Conservation (phyloP, 1,139 yeast species). For the Taphrina wiesneri region DNA sequence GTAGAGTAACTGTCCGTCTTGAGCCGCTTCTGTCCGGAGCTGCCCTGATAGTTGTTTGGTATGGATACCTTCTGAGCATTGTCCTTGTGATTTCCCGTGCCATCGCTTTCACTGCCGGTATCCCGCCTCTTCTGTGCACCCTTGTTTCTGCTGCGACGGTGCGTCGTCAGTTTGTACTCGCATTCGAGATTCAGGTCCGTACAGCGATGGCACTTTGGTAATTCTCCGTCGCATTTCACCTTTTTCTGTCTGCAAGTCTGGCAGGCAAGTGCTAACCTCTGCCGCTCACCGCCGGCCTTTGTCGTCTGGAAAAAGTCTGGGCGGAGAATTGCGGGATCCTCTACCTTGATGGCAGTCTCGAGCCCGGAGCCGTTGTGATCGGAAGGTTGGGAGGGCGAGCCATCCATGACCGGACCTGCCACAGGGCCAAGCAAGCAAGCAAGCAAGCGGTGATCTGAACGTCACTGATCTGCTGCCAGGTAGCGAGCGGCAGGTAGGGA, state of each 20-base stretch:
- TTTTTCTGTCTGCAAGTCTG: conserved; percentile 34
- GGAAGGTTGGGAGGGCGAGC: neutral
- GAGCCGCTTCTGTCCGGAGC: neutral
- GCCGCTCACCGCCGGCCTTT: conserved; percentile 36
- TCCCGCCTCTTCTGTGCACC: neutral
- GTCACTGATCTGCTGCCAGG: neutral
- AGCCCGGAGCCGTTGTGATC: neutral
- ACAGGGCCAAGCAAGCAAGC: too few species aligned
- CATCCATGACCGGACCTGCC: neutral
- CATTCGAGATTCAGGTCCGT: conserved; percentile 4
- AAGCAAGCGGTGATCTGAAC: conserved; percentile 8
- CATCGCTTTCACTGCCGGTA: neutral
- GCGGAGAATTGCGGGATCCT: conserved; percentile 10
- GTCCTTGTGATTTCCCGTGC: neutral
- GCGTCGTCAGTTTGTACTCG: conserved; percentile 17
- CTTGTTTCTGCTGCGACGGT: neutral
- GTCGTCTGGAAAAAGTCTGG: conserved; percentile 30
- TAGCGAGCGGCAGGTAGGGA: neutral
- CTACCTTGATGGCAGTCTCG: conserved; percentile 12
- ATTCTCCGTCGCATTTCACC: conserved; percentile 34
- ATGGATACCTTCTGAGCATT: neutral
- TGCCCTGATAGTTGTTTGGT: neutral
- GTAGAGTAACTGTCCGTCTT: neutral
- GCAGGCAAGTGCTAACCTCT: conserved; percentile 36
- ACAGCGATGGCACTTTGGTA: conserved; percentile 30